Percentiles rank a stretch among this genome's conserved stretches.
Evolutionary conservation across 768 basidiomycete species (phyloP).

Genomic region (Jaapia argillacea): DNA sequence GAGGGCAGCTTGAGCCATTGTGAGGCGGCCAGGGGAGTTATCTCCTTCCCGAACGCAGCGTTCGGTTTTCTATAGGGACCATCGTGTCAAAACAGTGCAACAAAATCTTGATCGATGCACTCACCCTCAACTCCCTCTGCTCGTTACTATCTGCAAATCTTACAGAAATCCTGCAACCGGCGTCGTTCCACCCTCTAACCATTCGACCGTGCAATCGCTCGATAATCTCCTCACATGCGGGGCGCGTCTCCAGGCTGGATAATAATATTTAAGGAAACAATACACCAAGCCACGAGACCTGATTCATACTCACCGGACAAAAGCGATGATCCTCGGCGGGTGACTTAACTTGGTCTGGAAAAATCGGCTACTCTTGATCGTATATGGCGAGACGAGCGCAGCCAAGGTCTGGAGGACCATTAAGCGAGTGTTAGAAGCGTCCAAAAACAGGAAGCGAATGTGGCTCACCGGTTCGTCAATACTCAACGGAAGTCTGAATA

Average conservation of each 20-base stretch:
- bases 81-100: conserved; percentile 3
- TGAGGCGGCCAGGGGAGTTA: conserved; percentile 50
- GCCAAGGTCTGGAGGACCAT: conserved; percentile 46
- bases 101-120: conserved; percentile 16
- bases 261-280: background rate
- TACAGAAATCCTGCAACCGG: conserved; percentile 69
- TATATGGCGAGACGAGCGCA: conserved; percentile 58
- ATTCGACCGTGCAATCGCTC: conserved; percentile 72
- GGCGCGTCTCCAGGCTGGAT: conserved; percentile 56
- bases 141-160: conserved; percentile 73
- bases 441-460: background rate
- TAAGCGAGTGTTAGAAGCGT: background rate
- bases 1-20: conserved; percentile 70
- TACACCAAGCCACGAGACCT: background rate
- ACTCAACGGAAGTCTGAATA: conserved; percentile 49
- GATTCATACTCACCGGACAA: conserved; percentile 48
- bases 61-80: conserved; percentile 45
- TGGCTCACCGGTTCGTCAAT: conserved; percentile 52
- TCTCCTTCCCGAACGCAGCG: conserved; percentile 52
- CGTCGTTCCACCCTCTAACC: conserved; percentile 72
- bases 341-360: conserved; percentile 72
- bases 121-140: conserved; percentile 65
- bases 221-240: conserved; percentile 67
- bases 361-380: conserved; percentile 67
- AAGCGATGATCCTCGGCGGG: conserved; percentile 73